Evolutionary conservation across 2,329 filamentous ascomycete genomes (phyloP).

Genomic region (Alternaria sp.): DNA sequence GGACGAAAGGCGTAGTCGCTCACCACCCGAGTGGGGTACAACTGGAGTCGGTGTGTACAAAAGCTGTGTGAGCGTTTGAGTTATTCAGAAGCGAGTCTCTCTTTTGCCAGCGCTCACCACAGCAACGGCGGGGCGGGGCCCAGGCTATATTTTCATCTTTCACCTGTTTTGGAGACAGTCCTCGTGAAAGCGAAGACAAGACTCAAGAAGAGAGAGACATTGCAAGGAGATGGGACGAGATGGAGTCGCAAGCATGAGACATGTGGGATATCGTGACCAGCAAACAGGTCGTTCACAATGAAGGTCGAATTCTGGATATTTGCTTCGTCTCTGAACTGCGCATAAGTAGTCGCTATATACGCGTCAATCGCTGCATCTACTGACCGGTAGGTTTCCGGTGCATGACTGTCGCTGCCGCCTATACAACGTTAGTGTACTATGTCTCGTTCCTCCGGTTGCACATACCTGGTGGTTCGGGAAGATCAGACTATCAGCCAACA

Average conservation of each 20-base stretch:
- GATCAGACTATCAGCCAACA: slow-evolving; percentile 84
- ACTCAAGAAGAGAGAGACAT: background rate
- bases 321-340: background rate
- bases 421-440: slow-evolving; percentile 15
- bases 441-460: background rate
- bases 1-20: background rate
- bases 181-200: background rate
- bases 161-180: background rate
- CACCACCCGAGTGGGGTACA: background rate
- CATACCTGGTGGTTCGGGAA: slow-evolving; percentile 89
- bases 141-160: background rate
- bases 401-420: slow-evolving; percentile 48
- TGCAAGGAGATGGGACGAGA: background rate
- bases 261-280: background rate
- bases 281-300: background rate
- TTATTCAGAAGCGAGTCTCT: background rate
- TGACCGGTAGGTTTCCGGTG: slow-evolving; percentile 36
- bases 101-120: background rate
- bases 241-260: background rate
- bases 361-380: slow-evolving; percentile 7
- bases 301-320: background rate
- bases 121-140: background rate
- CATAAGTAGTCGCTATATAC: slow-evolving; percentile 4
- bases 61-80: background rate
- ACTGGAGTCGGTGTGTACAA: background rate